phyloP scores from a whole-genome alignment of 176 grass and related monocot species.

The Ensete glaucum region DNA sequence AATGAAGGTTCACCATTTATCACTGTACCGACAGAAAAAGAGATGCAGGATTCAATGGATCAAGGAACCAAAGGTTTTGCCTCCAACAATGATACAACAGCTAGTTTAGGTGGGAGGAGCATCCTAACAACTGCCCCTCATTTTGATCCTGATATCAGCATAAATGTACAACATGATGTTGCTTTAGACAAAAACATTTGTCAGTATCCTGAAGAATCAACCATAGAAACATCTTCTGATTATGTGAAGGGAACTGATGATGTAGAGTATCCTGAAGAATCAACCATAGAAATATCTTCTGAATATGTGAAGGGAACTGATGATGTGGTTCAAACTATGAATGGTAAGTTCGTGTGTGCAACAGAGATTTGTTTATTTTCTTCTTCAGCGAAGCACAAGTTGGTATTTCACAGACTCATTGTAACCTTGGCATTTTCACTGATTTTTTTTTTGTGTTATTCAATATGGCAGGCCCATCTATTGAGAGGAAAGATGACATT shows the following conservation, averaged over 20 bases:
- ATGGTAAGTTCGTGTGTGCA: background rate
- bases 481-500: background rate
- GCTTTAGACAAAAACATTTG: background rate
- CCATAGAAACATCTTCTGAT: background rate
- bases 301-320: too few species aligned
- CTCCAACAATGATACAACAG: background rate
- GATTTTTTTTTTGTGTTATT: background rate
- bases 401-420: background rate
- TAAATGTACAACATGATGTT: background rate
- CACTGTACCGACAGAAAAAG: background rate
- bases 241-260: background rate
- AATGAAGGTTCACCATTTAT: background rate
- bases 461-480: background rate
- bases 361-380: background rate
- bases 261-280: background rate
- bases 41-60: background rate
- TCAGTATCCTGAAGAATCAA: background rate
- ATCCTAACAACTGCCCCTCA: background rate
- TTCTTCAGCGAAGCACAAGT: background rate
- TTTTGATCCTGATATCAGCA: background rate
- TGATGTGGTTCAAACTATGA: background rate
- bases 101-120: background rate
- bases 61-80: background rate
- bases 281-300: too few species aligned
- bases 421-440: background rate